Percentiles rank a stretch among this genome's conserved stretches.
phyloP scores from a whole-genome alignment of 345 rosid genomes.

The Brassica rapa region DNA sequence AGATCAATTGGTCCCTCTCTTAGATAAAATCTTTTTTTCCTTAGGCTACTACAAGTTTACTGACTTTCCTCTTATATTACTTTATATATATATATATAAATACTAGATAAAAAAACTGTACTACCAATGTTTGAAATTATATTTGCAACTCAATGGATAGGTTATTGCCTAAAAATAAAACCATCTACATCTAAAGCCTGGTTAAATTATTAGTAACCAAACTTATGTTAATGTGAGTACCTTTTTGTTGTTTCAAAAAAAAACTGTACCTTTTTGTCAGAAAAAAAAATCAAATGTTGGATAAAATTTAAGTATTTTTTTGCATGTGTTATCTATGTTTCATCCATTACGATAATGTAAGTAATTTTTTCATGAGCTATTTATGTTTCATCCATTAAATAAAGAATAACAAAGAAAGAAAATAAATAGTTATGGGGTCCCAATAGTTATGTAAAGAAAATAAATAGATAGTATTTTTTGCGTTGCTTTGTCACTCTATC shows the following conservation, averaged over 20 bases:
- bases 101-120: neutral
- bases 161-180: neutral
- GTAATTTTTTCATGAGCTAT: neutral
- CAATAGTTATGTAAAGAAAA: neutral
- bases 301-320: neutral
- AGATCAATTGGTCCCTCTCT: conserved; percentile 24
- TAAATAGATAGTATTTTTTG: neutral
- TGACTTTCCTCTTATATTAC: conserved; percentile 20
- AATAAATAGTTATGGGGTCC: neutral
- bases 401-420: neutral
- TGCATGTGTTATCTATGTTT: neutral
- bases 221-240: neutral
- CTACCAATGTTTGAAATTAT: neutral
- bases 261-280: no score
- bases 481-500: conserved; percentile 24
- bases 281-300: neutral
- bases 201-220: neutral
- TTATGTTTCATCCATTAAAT: neutral
- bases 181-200: neutral
- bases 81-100: no score
- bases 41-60: conserved; percentile 20
- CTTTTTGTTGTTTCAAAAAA: neutral
- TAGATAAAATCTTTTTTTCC: conserved; percentile 34
- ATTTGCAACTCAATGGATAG: neutral
- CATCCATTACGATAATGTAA: neutral